Base-by-base conservation (phyloP, 2,329 filamentous ascomycete species). In the Clonostachys chloroleuca region DNA sequence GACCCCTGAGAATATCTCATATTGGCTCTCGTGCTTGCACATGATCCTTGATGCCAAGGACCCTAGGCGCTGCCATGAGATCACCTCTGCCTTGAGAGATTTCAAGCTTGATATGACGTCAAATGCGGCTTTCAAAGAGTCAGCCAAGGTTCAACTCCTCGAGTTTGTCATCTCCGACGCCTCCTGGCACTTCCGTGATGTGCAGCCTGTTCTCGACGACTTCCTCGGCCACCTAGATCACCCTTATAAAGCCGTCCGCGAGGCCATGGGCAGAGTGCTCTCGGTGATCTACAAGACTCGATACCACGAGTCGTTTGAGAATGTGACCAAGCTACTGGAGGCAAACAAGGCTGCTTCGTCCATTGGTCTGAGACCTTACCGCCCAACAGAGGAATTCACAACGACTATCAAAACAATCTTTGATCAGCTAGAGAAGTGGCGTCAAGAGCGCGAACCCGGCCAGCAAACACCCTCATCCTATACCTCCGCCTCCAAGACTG, bases 71-170 rank as follows among this genome's bases (percentile, higher is more conserved):
- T 84, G 84, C 4, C 91, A 87, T 74, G 92, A 95, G 54, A 78
- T 99, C 52, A 81, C 96, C 35, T 86, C 94, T 53, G 86, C 83
- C 66, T 75, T 99, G 17, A 81, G 87, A 42, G 82, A 84, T 46
- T 97, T 97, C 79, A 81, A 90, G 33, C 76, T 99, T 10, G 94
- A 99, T 62, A 92, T 97, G 86, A 76, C 82, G 6, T 96, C 92
- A 0, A 96, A 97, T 61, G 94, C 95, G 5, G 94, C 94, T 0
- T 99, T 99, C 78, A 99, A 99, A 65, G 95, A 99, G 64, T 96
- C 92, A 47, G 95, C 92, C 30, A 96, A 97, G 71, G 89, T 99
- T 14, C 86, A 94, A 54, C 73, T 99, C 33, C 75, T 99, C 16
- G 90, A 96, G 56, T 90, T 95, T 55, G 81, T 89, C 52, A 87